Evolutionary conservation across 495 filamentous ascomycete genomes (phyloP).

Genomic region (Neurospora sublineolata): DNA sequence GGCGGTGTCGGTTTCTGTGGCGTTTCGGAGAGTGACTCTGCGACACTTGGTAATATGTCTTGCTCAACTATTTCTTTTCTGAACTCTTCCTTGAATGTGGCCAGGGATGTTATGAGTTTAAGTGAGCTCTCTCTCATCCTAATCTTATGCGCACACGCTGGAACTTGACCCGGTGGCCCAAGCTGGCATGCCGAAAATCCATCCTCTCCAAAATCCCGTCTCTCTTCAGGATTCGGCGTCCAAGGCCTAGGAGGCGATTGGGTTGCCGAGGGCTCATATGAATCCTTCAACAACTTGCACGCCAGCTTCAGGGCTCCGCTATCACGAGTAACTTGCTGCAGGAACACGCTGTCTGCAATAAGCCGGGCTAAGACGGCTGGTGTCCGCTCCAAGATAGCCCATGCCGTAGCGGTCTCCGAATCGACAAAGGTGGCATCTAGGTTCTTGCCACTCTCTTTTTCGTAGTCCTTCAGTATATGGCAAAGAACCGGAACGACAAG

Average conservation of each 20-base stretch:
- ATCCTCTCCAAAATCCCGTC: slow-evolving; percentile 8
- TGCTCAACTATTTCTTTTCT: slow-evolving; percentile 73
- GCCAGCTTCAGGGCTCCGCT: slow-evolving; percentile 61
- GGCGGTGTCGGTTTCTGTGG: slow-evolving; percentile 25
- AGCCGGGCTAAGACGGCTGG: slow-evolving; percentile 66
- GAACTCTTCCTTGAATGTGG: slow-evolving; percentile 72
- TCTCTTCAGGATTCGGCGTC: slow-evolving; percentile 24
- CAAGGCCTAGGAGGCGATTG: slow-evolving; percentile 30
- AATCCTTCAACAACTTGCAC: slow-evolving; percentile 64
- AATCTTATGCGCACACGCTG: slow-evolving; percentile 58
- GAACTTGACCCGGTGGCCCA: slow-evolving; percentile 50
- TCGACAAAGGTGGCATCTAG: slow-evolving; percentile 22
- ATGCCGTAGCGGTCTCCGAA: slow-evolving; percentile 26
- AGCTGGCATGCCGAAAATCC: slow-evolving; percentile 29
- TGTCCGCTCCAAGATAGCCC: slow-evolving; percentile 54
- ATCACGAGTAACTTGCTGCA: slow-evolving; percentile 77
- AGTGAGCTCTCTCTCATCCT: slow-evolving; percentile 68
- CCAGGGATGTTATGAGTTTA: slow-evolving; percentile 64
- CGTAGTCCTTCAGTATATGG: slow-evolving; percentile 52
- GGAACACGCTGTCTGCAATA: slow-evolving; percentile 57
- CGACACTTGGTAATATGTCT: slow-evolving; percentile 66
- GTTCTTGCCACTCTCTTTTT: slow-evolving; percentile 27
- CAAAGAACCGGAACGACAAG: slow-evolving; percentile 64
- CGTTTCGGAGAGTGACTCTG: slow-evolving; percentile 64
- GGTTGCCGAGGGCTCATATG: slow-evolving; percentile 38